Base-by-base conservation (phyloP, 192 early-diverging fungal species). In the Backusella parvicylindrica region DNA sequence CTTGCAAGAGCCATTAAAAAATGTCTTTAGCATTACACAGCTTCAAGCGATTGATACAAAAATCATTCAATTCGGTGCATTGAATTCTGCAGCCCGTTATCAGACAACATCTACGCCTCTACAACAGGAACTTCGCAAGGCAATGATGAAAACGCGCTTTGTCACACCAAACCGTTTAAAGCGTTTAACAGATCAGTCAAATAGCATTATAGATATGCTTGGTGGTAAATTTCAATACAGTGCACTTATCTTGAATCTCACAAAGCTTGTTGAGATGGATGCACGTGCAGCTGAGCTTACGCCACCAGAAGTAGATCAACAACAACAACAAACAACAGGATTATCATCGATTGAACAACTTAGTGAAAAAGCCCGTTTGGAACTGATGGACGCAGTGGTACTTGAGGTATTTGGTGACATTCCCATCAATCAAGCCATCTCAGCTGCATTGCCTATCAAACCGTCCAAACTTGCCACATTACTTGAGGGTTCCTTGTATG, bases 361-460 rank as follows among this genome's bases (percentile, higher is more conserved):
- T 35, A 23, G 26, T 23, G 50, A 37, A 30, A 32, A 64, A 7
- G 21, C 50, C 1, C 21, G 32, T 1, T 23, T 21, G 2, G 70
- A 71, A 15, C 40, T 77, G 68, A 71, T 71, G 66, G 60, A 71
- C 15, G 36, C 68, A 8, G 43, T 77, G 21, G 43, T 72, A 28
- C 63, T 77, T 23, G 53, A 77, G 31, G n/a, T 77, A 9, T 60
- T 70, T 33, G 70, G 76, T 13, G 76, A 77, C 18, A 71, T 77
- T 35, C 70, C 76, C 5, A 77, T 77, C 37, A 66, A 70, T n/a
- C 76, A 71, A 21, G 76, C 76, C 0, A 41, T 77, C 9, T 77
- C 76, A 6, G 68, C 50, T 15, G 76, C 76, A 16, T 31, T 77
- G 63, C 76, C 76, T 16, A 64, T 77, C 18, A 15, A 77, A 8